phyloP scores from a whole-genome alignment of 345 rosid species.

The Orychophragmus violaceus region DNA sequence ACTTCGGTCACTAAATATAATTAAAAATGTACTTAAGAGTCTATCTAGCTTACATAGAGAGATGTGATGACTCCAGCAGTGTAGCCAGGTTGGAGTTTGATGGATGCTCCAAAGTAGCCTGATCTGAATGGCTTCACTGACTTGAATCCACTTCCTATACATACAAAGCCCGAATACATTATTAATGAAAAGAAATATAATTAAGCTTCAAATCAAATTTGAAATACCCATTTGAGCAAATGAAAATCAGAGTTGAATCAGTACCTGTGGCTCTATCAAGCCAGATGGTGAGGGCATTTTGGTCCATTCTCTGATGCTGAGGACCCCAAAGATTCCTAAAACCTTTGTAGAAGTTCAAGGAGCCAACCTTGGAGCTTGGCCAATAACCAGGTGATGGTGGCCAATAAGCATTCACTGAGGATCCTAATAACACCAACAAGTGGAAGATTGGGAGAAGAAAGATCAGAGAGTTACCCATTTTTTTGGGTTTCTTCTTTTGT shows the following conservation, averaged over 20 bases:
- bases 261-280: constrained; percentile 80
- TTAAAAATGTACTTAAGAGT: not conserved
- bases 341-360: constrained; percentile 62
- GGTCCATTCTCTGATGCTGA: constrained; percentile 63
- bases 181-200: not conserved
- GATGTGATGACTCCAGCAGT: constrained; percentile 96
- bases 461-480: constrained; percentile 25
- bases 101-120: constrained; percentile 85
- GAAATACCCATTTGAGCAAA: not conserved
- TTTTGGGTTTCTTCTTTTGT: constrained; percentile 1
- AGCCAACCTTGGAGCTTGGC: constrained; percentile 76
- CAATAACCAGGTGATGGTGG: constrained; percentile 93
- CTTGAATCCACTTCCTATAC: constrained; percentile 85
- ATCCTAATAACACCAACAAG: constrained; percentile 32
- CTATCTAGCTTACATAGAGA: constrained; percentile 52
- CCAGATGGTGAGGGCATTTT: constrained; percentile 72
- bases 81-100: constrained; percentile 87
- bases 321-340: constrained; percentile 94
- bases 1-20: not conserved
- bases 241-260: not conserved
- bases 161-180: constrained; percentile 10
- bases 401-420: constrained; percentile 46
- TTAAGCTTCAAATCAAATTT: constrained; percentile 4
- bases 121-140: constrained; percentile 81
- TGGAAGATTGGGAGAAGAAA: constrained; percentile 27